Base-by-base conservation (phyloP, 202 grass and related monocot species). In the Brachypodium distachyon region DNA sequence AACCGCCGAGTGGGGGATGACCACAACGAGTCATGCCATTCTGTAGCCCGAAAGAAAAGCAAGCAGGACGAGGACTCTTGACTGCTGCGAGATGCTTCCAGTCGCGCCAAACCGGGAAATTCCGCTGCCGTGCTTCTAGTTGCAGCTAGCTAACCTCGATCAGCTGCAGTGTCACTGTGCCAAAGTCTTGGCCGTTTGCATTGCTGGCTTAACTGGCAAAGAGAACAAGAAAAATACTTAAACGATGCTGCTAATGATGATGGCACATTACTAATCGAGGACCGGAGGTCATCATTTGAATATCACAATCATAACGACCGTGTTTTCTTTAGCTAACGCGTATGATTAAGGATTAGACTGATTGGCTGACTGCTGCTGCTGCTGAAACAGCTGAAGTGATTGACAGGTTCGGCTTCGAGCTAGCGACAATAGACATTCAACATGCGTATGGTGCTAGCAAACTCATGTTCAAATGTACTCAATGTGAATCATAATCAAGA, bases 231-330 rank as follows among this genome's bases (percentile, higher is more conserved):
- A n/a, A 12, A 21, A 37, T 47, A 23, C 27, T 57, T 67, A 34
- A 29, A 26, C 33, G 9, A 53, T 0, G 27, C 14, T 17, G 53
- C 31, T 53, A 73, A 69, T 68, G 50, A 57, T 68, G 21, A n/a
- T n/a, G 38, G 17, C 3, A 42, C 17, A 7, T 2, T 8, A 33
- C 7, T 1, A 21, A 42, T 62, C 12, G 43, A 36, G 11, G 61
- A 54, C 9, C 11, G 73, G 25, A 61, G 51, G 31, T 16, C 31
- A 29, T 60, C 29, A 38, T 22, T 3, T 9, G 25, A 43, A 29
- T 43, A 46, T 77, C 74, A 44, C 55, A 9, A 64, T 53, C 65
- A 25, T 72, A 73, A 79, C 74, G 32, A 61, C 55, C 38, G 19
- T 9, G 14, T 32, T 44, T 61, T 46, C n/a, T 52, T 54, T 40